These are phyloP conservation scores for Oidium heveae DNA, from an alignment of 2,329 filamentous ascomycete genomes.

Conservation along the genomic window DNA sequence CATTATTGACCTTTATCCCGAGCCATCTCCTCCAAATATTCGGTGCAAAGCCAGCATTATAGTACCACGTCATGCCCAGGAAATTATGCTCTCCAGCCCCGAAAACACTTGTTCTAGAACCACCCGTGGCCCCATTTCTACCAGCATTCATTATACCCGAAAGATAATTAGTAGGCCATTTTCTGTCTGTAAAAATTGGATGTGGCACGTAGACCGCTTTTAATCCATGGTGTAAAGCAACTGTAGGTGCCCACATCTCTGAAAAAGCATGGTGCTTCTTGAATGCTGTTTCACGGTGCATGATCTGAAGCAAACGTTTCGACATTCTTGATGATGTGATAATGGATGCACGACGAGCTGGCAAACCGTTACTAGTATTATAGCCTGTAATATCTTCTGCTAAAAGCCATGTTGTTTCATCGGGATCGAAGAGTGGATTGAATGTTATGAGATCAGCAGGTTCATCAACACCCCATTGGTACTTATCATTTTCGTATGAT, in stretches of 20 bases:
- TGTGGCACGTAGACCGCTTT: conserved; percentile 86
- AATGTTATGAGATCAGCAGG: conserved; percentile 81
- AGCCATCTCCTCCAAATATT: conserved; percentile 73
- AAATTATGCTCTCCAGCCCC: conserved; percentile 80
- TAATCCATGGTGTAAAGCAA: conserved; percentile 71
- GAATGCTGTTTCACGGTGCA: conserved; percentile 74
- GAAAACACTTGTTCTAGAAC: conserved; percentile 45
- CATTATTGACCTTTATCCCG: conserved; percentile 54
- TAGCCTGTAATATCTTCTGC: conserved; percentile 67
- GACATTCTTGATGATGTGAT: conserved; percentile 74
- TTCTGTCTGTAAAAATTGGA: conserved; percentile 63
- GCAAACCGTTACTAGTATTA: conserved; percentile 36
- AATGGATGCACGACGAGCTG: conserved; percentile 60
- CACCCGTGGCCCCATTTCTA: conserved; percentile 49
- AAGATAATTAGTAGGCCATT: conserved; percentile 60
- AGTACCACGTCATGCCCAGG: conserved; percentile 72
- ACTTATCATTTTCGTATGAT: conserved; percentile 51
- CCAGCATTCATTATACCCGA: conserved; percentile 61
- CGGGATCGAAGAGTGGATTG: conserved; percentile 76
- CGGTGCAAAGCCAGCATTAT: conserved; percentile 57
- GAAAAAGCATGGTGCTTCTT: conserved; percentile 79
- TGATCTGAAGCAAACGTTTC: conserved; percentile 50
- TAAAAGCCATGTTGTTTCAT: conserved; percentile 64
- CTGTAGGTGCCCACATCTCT: conserved; percentile 85
- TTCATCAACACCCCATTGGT: conserved; percentile 70